phyloP scores from a whole-genome alignment of 345 rosid species.

The Noccaea bulbosa region DNA sequence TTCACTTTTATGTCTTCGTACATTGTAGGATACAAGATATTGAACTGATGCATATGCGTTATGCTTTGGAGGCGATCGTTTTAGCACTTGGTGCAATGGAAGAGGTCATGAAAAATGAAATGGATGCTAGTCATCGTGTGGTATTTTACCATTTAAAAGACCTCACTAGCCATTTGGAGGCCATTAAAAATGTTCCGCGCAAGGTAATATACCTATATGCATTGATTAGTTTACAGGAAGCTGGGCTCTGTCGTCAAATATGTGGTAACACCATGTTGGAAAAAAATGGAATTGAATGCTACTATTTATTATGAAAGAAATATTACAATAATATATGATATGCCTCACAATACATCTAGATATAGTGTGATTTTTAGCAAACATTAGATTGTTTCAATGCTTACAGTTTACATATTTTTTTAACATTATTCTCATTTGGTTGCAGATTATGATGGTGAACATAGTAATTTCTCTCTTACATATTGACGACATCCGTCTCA shows the following conservation, averaged over 20 bases:
- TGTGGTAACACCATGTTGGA: slow-evolving; percentile 11
- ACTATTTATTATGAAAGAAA: not conserved
- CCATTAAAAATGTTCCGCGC: slow-evolving; percentile 77
- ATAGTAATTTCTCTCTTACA: slow-evolving; percentile 80
- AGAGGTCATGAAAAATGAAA: slow-evolving; percentile 55
- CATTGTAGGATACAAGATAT: slow-evolving; percentile 81
- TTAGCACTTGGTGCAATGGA: slow-evolving; percentile 78
- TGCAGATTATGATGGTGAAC: slow-evolving; percentile 96
- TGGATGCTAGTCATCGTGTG: slow-evolving; percentile 51
- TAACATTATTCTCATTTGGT: slow-evolving; percentile 43
- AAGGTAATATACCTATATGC: slow-evolving; percentile 56
- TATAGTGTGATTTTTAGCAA: slow-evolving; percentile 12
- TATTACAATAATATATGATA: slow-evolving; percentile 7
- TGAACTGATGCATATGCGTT: slow-evolving; percentile 96
- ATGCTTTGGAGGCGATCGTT: slow-evolving; percentile 84
- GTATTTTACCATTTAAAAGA: slow-evolving; percentile 77
- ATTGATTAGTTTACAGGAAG: slow-evolving; percentile 13
- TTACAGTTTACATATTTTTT: slow-evolving; percentile 16
- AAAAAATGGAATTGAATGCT: not conserved
- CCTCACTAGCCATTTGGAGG: slow-evolving; percentile 73
- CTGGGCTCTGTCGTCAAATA: slow-evolving; percentile 16
- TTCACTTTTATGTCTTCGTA: slow-evolving; percentile 29
- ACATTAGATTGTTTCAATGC: not conserved
- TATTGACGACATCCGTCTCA: slow-evolving; percentile 78
- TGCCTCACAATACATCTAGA: slow-evolving; percentile 22